Evolutionary conservation across 148 eudicot species (phyloP), one percentile per base, ranked within the genome.

Genomic region (Camellia granthamiana): DNA sequence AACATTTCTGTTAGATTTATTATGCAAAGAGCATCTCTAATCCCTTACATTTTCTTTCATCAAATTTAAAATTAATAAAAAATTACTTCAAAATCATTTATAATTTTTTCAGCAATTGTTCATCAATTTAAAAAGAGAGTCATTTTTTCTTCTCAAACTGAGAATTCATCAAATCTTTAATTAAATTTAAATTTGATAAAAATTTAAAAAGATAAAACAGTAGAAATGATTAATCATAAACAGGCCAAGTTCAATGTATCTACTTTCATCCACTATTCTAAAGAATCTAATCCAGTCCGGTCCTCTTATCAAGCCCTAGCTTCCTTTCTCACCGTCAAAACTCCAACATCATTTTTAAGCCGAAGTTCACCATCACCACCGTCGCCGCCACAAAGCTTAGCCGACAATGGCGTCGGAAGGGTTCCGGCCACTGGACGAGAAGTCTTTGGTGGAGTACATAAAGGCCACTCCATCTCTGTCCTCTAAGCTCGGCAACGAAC

Each of bases 341-440:
- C 52, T 21, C 21, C n/a, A 14, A 43, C 77, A 18, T 12, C 73
- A 51, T 44, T 3, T 52, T 41, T 79, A 30, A 30, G 38, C 38
- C 38, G 1, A 30, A 30, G 38, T 72, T 19, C 72, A 75, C 60
- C 67, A 58, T 21, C 73, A 18, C 14, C 61, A 12, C 75, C 18
- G 10, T 18, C 76, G 77, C 55, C 65, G 44, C 56, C 68, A 6
- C 67, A 12, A 15, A 63, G 8, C 72, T 8, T 55, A 56, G 56
- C 54, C 4, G 43, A 41, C 30, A 8, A 92, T 90, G 95, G 77
- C 80, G 58, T 79, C 81, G 47, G 84, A 80, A 19, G 91, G 80
- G 1, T 95, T 95, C 82, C 89, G 83, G 52, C 83, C 92, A 16
- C 85, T 95, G 54, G 85, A 96, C 55, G 98, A 96, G 83, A 89